Percentiles rank a stretch among this genome's conserved stretches.
These are phyloP conservation scores for Hypericum perforatum DNA, from an alignment of 345 rosid genomes.

Conservation along the genomic window DNA sequence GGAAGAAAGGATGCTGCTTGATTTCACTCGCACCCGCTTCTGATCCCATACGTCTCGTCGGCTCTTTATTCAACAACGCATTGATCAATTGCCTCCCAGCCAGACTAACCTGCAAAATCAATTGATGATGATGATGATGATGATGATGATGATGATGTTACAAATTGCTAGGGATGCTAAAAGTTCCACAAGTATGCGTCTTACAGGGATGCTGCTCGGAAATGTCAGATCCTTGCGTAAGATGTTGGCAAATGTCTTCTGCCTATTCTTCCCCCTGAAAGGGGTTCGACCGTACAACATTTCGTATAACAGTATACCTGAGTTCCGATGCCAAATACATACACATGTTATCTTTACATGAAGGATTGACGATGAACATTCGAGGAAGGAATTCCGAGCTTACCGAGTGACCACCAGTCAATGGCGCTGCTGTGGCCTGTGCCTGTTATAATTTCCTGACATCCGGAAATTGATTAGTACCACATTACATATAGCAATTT, in stretches of 20 bases:
- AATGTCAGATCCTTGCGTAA: constrained; percentile 90
- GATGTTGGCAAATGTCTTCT: constrained; percentile 87
- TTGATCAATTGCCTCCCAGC: constrained; percentile 68
- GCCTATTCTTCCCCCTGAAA: constrained; percentile 94
- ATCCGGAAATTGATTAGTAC: constrained; percentile 12
- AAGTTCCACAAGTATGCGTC: neutral
- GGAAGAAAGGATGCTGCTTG: constrained; percentile 85
- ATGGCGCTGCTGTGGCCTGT: constrained; percentile 82
- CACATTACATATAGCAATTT: neutral
- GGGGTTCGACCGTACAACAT: constrained; percentile 98
- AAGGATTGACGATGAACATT: neutral
- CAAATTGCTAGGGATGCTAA: too few relatives aligned
- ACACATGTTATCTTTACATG: neutral
- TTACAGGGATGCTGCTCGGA: constrained; percentile 91
- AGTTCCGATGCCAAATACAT: constrained; percentile 11
- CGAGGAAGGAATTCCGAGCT: constrained; percentile 9
- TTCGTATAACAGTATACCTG: constrained; percentile 89
- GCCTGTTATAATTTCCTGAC: constrained; percentile 91
- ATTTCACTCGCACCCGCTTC: constrained; percentile 72
- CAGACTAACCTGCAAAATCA: constrained; percentile 69
- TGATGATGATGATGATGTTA: too few relatives aligned
- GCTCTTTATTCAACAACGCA: constrained; percentile 64
- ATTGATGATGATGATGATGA: too few relatives aligned
- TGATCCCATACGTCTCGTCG: constrained; percentile 64
- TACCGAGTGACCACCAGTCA: constrained; percentile 99